Evolutionary conservation across 2,329 filamentous ascomycete species (phyloP), one percentile per base, ranked within the genome.

Genomic region (Aspergillus luchuensis): DNA sequence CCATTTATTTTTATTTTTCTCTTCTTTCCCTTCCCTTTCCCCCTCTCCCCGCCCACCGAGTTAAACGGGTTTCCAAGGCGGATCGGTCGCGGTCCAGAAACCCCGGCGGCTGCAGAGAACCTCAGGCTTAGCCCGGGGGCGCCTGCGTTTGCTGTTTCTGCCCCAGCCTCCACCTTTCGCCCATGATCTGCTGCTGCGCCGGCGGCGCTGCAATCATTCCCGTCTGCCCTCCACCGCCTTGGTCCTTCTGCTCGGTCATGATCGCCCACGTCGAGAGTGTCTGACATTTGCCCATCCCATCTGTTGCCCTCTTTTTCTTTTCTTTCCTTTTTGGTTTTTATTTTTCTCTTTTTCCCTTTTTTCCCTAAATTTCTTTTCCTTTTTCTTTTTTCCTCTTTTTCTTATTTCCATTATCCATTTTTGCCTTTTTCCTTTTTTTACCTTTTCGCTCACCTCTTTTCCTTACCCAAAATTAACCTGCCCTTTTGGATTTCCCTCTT

Each of bases 261-360:
- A 71, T 70, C 66, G 59, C 58, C 62, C 53, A 50, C 59, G 25
- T 58, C 57, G 47, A 50, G 51, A 58, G 45, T 62, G 63, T 65
- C 57, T 62, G 51, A 60, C 53, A 62, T 71, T 71, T 72, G 68
- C 71, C 67, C 66, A 68, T 73, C 69, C 72, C 72, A 72, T 54
- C 41, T 47, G 48, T 54, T 61, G 54, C 62, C 56, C 58, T 61
- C 30, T 62, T 30, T 63, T 43, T 19, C 25, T 39, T 60, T 41
- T 52, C 41, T 60, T 41, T 52, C 41, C 52, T 57, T 47, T 61
- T 63, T 63, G 56, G 61, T 68, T 66, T 67, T 63, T 66, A 65
- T 62, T 65, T 63, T 56, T 60, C 48, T 54, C 61, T 62, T 60
- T 66, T 63, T 59, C 63, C 58, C 66, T 67, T 66, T 65, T 69